Evolutionary conservation across 73 alveolate species (phyloP).

Genomic region (Paramecium tetraurelia): DNA sequence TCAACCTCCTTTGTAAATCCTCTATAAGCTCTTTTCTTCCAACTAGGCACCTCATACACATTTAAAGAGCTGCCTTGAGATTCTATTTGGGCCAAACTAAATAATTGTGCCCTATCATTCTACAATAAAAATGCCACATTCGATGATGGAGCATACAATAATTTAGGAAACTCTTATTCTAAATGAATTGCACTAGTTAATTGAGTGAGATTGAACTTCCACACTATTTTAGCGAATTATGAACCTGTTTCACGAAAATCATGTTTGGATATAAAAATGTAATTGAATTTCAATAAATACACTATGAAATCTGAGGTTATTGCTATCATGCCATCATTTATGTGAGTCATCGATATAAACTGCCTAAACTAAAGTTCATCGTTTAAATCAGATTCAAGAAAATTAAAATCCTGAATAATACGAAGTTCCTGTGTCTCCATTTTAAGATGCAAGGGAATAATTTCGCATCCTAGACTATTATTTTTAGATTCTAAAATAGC

Average conservation of each 20-base stretch:
- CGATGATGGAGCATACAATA: not conserved
- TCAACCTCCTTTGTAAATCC: conserved; percentile 37
- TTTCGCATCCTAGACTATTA: not conserved
- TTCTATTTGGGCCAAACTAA: conserved; percentile 10
- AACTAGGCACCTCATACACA: not conserved
- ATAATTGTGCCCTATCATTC: conserved; percentile 6
- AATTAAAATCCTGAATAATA: not conserved
- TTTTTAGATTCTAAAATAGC: not conserved
- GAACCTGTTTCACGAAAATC: not conserved
- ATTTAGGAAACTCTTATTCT: not conserved
- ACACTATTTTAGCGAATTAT: not conserved
- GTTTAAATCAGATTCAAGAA: not conserved
- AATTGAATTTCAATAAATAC: conserved; percentile 29
- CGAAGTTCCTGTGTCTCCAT: not conserved
- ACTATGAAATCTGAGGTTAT: conserved; percentile 22
- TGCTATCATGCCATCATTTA: conserved; percentile 28
- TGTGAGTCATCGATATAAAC: not conserved
- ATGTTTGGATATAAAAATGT: not conserved
- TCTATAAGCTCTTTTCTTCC: not conserved
- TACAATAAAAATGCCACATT: not conserved
- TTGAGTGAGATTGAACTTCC: not conserved
- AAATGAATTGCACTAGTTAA: not conserved
- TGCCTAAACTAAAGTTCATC: not conserved
- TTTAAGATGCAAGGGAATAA: not conserved
- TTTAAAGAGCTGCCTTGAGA: not conserved